Conservation (phyloP, 495 filamentous ascomycete genomes). For the Xeromyces bisporus region DNA sequence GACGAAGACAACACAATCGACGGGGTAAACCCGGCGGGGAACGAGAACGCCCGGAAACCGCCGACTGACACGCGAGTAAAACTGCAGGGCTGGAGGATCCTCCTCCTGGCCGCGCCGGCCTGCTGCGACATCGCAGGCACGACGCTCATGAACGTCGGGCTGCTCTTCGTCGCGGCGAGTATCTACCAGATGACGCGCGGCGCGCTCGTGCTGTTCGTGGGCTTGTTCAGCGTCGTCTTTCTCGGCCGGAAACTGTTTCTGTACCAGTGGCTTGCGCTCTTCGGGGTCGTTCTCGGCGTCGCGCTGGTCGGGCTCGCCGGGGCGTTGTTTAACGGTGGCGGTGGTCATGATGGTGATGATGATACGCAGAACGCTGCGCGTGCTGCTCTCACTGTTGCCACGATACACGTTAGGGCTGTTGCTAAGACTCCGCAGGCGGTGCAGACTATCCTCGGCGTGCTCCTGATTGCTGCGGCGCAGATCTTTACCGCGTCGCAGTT, state of each 20-base stretch:
- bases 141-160: conserved; percentile 89
- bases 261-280: conserved; percentile 80
- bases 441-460: conserved; percentile 60
- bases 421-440: conserved; percentile 42
- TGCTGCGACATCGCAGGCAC: conserved; percentile 90
- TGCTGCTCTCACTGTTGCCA: conserved; percentile 12
- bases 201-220: conserved; percentile 86
- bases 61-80: conserved; percentile 32
- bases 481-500: conserved; percentile 96
- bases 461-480: conserved; percentile 82
- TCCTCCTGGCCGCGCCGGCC: conserved; percentile 68
- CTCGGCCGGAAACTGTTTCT: conserved; percentile 55
- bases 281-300: conserved; percentile 76
- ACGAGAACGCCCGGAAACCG: conserved; percentile 35
- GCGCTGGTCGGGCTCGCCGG: conserved; percentile 81
- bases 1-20: conserved; percentile 24
- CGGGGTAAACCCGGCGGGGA: conserved; percentile 15
- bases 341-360: conserved; percentile 30
- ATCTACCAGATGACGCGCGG: conserved; percentile 99
- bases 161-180: conserved; percentile 82
- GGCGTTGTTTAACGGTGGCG: conserved; percentile 51
- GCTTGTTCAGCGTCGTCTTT: conserved; percentile 86
- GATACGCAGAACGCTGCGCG: conserved; percentile 15
- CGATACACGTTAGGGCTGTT: conserved; percentile 11
- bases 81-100: conserved; percentile 53